Conservation (phyloP, 805 yeast species). For the Ogataea glucozyma region DNA sequence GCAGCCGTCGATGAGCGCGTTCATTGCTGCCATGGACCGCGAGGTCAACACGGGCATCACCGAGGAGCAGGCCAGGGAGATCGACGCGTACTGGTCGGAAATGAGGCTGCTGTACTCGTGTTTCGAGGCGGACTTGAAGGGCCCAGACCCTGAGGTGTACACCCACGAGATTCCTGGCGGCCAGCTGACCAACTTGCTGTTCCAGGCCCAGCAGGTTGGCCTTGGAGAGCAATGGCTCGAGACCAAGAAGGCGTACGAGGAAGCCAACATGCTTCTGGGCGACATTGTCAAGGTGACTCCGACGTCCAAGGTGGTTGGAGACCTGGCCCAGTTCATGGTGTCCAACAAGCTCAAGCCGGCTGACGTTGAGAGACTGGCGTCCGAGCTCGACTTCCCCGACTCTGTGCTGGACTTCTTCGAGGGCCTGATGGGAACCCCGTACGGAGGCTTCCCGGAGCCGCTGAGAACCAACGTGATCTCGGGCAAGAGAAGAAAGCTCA, state of each 20-base stretch:
- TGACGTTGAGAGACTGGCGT: slow-evolving; percentile 86
- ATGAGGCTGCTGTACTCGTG: slow-evolving; percentile 95
- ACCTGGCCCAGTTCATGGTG: slow-evolving; percentile 99
- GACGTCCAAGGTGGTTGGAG: slow-evolving; percentile 99
- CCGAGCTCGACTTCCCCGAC: slow-evolving; percentile 95
- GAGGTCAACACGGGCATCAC: slow-evolving; percentile 73
- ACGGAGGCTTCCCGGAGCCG: slow-evolving; percentile 99
- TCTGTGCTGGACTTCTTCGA: slow-evolving; percentile 98
- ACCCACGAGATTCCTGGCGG: slow-evolving; percentile 99
- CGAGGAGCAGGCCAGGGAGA: slow-evolving; percentile 67
- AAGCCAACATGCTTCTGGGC: slow-evolving; percentile 88
- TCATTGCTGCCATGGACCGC: slow-evolving; percentile 90
- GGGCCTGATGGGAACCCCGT: slow-evolving; percentile 99
- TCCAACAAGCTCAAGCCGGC: slow-evolving; percentile 83
- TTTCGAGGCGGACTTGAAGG: slow-evolving; percentile 97
- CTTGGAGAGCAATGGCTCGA: slow-evolving; percentile 95
- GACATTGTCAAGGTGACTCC: slow-evolving; percentile 99
- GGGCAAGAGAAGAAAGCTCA: slow-evolving; percentile 90
- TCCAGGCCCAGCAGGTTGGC: slow-evolving; percentile 99
- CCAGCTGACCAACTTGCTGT: slow-evolving; percentile 92
- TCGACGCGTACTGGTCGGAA: slow-evolving; percentile 98
- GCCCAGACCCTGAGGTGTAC: slow-evolving; percentile 99
- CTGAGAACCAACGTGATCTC: slow-evolving; percentile 86
- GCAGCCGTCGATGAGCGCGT: slow-evolving; percentile 93
- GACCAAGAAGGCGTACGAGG: slow-evolving; percentile 91